Evolutionary conservation across 441 rosid genomes (phyloP), one percentile per base, ranked within the genome.

Genomic region (Croton setiger): DNA sequence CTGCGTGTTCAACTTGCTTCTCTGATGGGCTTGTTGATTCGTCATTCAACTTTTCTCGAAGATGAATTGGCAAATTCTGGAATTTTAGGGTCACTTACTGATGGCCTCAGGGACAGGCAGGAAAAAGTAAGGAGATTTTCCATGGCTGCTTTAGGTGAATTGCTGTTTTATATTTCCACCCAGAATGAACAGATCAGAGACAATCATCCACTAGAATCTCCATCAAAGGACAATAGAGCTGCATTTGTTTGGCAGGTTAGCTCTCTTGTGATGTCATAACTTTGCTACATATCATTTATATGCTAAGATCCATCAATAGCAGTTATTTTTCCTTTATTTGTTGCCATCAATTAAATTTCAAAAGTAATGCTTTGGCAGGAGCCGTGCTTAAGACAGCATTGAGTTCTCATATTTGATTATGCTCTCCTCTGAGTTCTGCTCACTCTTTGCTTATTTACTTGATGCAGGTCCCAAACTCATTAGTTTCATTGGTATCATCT

Each of bases 141-240:
- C 18, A 90, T 95, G 99, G 99, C 97, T 49, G 98, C 99, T 80
- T 79, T 95, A 76, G 99, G 99, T 56, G 99, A 95, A 80, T 73
- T 95, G 83, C 78, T 95, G 63, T 95, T 92, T 83, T 95, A 95
- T 76, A 85, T 95, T 72, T 92, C 99, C 77, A 90, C 98, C 13
- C 99, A 88, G 81, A 90, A 79, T 73, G 98, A 95, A 70, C 89
- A 91, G 36, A 76, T 23, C 58, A 87, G 75, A 76, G 96, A 90
- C 56, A 85, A 59, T 59, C 81, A 81, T 78, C 91, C 88, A 47
- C 73, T 74, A 36, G 97, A 94, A 76, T 88, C 93, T 73, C 97
- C 97, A 39, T 87, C 92, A 4, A 94, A 94, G 82, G 97, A 92
- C 66, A 79, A 67, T 72, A 83, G 91, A 70, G 68, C 83, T 33